These are phyloP conservation scores for Musa beccarii DNA, from an alignment of 176 grass and related monocot species.

Conservation along the genomic window DNA sequence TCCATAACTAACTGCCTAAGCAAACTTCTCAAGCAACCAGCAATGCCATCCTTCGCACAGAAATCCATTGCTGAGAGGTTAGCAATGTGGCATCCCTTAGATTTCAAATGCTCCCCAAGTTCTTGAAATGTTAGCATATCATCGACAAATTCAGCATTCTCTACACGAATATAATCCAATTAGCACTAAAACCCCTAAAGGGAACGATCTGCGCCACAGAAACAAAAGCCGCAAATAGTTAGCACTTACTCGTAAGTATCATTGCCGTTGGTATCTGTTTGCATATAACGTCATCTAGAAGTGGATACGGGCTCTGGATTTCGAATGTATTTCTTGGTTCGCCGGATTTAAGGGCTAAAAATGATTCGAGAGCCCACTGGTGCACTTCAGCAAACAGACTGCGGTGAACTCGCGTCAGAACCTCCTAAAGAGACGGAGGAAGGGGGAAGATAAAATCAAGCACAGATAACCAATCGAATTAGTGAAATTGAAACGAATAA, in stretches of 20 bases:
- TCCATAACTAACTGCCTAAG: constrained; percentile 56
- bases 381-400: constrained; percentile 75
- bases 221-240: background rate
- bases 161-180: constrained; percentile 38
- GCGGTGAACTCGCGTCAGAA: constrained; percentile 64
- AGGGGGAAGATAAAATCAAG: background rate
- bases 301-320: constrained; percentile 57
- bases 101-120: constrained; percentile 49
- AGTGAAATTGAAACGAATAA: background rate
- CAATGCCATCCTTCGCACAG: constrained; percentile 45
- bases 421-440: constrained; percentile 28
- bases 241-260: constrained; percentile 56
- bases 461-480: background rate
- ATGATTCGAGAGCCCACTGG: constrained; percentile 58
- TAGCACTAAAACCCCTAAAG: background rate
- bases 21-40: constrained; percentile 64
- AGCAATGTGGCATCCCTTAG: constrained; percentile 51
- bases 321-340: constrained; percentile 13
- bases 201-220: background rate
- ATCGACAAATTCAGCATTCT: constrained; percentile 83
- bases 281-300: constrained; percentile 56
- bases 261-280: constrained; percentile 55
- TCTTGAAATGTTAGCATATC: constrained; percentile 65
- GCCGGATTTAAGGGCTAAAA: constrained; percentile 30
- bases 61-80: constrained; percentile 57